phyloP scores from a whole-genome alignment of 805 yeast species.

The Ascoidea rubescens region DNA sequence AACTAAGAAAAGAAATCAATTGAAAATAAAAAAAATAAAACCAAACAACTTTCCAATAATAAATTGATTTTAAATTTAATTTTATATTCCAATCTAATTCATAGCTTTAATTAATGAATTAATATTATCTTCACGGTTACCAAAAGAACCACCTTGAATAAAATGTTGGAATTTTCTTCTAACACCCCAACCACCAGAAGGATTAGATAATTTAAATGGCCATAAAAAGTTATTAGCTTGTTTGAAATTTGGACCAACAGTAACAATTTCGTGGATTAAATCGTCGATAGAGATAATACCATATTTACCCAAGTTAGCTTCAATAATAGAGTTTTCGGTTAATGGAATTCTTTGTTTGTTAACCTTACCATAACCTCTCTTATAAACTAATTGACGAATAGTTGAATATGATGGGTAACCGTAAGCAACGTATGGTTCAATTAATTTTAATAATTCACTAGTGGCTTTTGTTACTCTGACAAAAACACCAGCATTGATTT shows the following conservation, averaged over 20 bases:
- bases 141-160: conserved; percentile 96
- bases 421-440: conserved; percentile 94
- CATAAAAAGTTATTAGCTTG: conserved; percentile 97
- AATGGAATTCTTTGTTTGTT: conserved; percentile 92
- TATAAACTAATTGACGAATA: conserved; percentile 85
- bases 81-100: conserved; percentile 43
- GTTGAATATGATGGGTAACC: conserved; percentile 94
- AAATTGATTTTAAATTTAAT: too few species aligned
- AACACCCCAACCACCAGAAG: conserved; percentile 96
- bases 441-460: conserved; percentile 78
- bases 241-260: conserved; percentile 97
- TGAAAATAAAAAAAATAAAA: too few species aligned
- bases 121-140: conserved; percentile 95
- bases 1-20: too few species aligned
- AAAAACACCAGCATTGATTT: conserved; percentile 90
- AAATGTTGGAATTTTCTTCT: conserved; percentile 94
- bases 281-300: conserved; percentile 88
- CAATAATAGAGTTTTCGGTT: conserved; percentile 78
- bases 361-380: conserved; percentile 96
- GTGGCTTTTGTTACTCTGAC: conserved; percentile 95
- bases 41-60: too few species aligned
- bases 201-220: conserved; percentile 96
- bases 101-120: conserved; percentile 87
- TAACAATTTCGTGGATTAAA: conserved; percentile 89
- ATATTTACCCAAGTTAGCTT: conserved; percentile 80